Evolutionary conservation across 108 stramenopile species (phyloP).

Genomic region (Pseudonitzschia multiseries): DNA sequence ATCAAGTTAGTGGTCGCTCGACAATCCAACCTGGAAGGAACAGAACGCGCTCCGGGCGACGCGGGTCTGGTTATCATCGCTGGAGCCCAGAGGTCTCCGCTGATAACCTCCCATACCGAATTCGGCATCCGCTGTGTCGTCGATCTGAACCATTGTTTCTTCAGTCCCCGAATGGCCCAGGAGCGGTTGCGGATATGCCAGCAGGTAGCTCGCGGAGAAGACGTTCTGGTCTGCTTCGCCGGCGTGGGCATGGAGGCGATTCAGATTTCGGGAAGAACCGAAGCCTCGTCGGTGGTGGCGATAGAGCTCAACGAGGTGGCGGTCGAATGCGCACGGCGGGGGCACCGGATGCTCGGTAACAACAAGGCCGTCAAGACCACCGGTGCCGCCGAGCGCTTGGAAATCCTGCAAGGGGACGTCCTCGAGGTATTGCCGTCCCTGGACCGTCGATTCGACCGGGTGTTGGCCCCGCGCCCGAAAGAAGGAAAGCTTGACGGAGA

Average conservation of each 20-base stretch:
- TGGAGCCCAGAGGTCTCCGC: slow-evolving; percentile 56
- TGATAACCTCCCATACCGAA: slow-evolving; percentile 81
- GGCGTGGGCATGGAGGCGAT: slow-evolving; percentile 88
- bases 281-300: slow-evolving; percentile 60
- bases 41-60: slow-evolving; percentile 68
- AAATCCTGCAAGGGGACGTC: slow-evolving; percentile 78
- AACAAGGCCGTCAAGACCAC: slow-evolving; percentile 74
- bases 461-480: slow-evolving; percentile 84
- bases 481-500: slow-evolving; percentile 81
- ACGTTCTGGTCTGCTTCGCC: slow-evolving; percentile 77
- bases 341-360: slow-evolving; percentile 65
- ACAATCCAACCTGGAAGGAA: slow-evolving; percentile 45
- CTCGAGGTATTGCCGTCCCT: slow-evolving; percentile 53
- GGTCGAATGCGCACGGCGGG: slow-evolving; percentile 58
- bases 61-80: slow-evolving; percentile 64
- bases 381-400: slow-evolving; percentile 71
- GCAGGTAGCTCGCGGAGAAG: slow-evolving; percentile 80
- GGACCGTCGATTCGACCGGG: slow-evolving; percentile 58
- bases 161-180: slow-evolving; percentile 81
- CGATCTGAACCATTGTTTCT: slow-evolving; percentile 81
- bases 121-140: slow-evolving; percentile 85
- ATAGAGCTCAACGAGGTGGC: slow-evolving; percentile 81
- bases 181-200: slow-evolving; percentile 82
- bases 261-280: slow-evolving; percentile 78
- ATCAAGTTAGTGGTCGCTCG: slow-evolving; percentile 67